Base-by-base conservation (phyloP, 345 rosid species). In the Populus deltoides region DNA sequence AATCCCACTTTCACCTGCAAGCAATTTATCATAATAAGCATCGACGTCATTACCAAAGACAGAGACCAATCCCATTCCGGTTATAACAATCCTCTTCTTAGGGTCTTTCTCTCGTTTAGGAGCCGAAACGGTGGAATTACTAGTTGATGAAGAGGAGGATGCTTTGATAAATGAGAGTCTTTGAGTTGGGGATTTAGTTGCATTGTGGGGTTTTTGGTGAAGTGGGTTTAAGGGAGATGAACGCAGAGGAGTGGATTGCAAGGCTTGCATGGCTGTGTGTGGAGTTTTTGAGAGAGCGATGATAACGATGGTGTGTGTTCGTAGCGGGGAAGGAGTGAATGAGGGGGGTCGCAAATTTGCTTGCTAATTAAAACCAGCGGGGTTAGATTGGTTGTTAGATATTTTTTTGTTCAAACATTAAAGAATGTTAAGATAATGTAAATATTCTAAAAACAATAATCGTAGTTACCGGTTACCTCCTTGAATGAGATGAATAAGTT, bases 101-200 rank as follows among this genome's bases (percentile, higher is more conserved):
- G 98, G 97, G 90, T 97, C 97, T 22, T 84, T 91, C 81, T 97
- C 97, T 41, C 98, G 97, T 88, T 87, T 94, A 29, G 99, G 98
- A 18, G 98, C 86, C 39, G 97, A 85, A 13, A 77, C 85, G 25
- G 89, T 45, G 15, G 93, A 38, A 51, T 74, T 75, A 24, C 18
- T 73, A 41, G 75, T 22, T 3, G 61, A 25, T 25, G 53, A 33
- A 5, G 68, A 9, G 0, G 57, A 72, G 1, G 97, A 76, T 3
- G 92, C 90, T 43, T 88, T 76, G 75, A 89, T 84, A 81, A 87
- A 80, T 12, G 90, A 84, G 66, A 82, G 74, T 77, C 77, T 85
- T 78, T 79, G 78, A 27, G 82, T 61, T 36, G 49, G 27, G 68
- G 86, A 76, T 16, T 75, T 71, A 38, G 59, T 80, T 16, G 78